Percentiles rank a stretch among this genome's conserved stretches.
Conservation (phyloP, 768 basidiomycete species). For the Lentinus brumalis region DNA sequence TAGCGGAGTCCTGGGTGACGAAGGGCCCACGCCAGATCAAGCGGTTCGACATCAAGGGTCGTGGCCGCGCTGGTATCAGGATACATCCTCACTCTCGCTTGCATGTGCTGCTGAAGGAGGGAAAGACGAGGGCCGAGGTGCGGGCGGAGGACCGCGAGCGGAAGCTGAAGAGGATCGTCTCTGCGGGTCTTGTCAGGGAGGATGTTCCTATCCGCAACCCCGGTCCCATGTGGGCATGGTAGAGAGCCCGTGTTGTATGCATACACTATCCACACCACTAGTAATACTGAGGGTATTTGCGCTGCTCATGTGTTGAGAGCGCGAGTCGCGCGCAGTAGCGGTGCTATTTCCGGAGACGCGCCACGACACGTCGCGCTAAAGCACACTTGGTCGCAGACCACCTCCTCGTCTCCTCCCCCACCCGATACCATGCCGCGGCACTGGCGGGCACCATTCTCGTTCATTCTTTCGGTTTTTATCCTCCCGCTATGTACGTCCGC, state of each 20-base stretch:
- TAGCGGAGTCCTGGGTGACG: slow-evolving; percentile 93
- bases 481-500: slow-evolving; percentile 41
- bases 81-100: slow-evolving; percentile 75
- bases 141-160: slow-evolving; percentile 62
- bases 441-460: slow-evolving; percentile 34
- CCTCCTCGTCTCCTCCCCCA: slow-evolving; percentile 10
- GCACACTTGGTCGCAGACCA: slow-evolving; percentile 18
- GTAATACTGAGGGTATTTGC: not conserved
- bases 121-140: slow-evolving; percentile 72
- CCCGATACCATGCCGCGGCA: slow-evolving; percentile 16
- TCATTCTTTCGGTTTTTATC: slow-evolving; percentile 49
- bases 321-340: slow-evolving; percentile 4
- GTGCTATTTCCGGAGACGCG: slow-evolving; percentile 20
- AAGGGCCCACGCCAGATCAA: slow-evolving; percentile 71
- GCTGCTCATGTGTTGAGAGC: not conserved
- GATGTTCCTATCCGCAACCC: slow-evolving; percentile 78
- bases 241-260: slow-evolving; percentile 28
- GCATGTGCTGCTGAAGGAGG: slow-evolving; percentile 77
- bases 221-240: slow-evolving; percentile 79
- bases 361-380: slow-evolving; percentile 21
- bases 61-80: slow-evolving; percentile 78
- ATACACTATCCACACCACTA: slow-evolving; percentile 15
- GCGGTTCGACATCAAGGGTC: slow-evolving; percentile 79
- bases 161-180: slow-evolving; percentile 76
- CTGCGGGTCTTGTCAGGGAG: slow-evolving; percentile 78